These are phyloP conservation scores for Cyclocybe cylindracea DNA, from an alignment of 768 basidiomycete species.

Conservation along the genomic window DNA sequence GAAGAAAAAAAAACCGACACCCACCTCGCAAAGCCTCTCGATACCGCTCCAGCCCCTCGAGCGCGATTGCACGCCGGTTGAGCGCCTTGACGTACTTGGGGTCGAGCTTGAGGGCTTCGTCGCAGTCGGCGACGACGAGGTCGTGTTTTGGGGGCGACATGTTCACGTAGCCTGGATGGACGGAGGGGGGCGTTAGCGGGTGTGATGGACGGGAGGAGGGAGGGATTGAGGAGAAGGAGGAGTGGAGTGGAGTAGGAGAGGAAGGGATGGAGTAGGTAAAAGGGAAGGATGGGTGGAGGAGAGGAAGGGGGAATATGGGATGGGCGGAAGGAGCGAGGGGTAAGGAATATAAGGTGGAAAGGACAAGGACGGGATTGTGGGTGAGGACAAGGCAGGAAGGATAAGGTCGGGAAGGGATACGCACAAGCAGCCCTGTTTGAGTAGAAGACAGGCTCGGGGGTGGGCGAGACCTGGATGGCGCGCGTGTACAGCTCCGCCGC, in stretches of 20 bases:
- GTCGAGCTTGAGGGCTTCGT: conserved; percentile 84
- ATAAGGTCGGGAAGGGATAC: conserved; percentile 32
- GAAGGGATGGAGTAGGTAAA: too few species aligned
- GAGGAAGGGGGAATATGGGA: too few species aligned
- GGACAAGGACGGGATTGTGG: background rate
- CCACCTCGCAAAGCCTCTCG: conserved; percentile 81
- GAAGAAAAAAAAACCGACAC: conserved; percentile 16
- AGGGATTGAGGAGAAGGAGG: too few species aligned
- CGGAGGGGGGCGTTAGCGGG: background rate
- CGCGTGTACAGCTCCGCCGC: conserved; percentile 72
- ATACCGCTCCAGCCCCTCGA: conserved; percentile 72
- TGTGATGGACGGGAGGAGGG: too few species aligned
- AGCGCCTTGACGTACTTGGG: conserved; percentile 85
- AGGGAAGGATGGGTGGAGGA: background rate
- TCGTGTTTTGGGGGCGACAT: conserved; percentile 84
- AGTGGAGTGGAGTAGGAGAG: too few species aligned
- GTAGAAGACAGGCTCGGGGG: conserved; percentile 90
- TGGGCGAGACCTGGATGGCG: conserved; percentile 73
- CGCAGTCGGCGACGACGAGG: conserved; percentile 84
- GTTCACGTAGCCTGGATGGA: conserved; percentile 79
- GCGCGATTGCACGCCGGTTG: conserved; percentile 84
- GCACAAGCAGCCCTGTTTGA: conserved; percentile 96
- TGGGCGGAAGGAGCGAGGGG: too few species aligned
- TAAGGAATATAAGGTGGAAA: too few species aligned
- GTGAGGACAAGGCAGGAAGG: background rate